Percentiles rank a stretch among this genome's conserved stretches.
These are phyloP conservation scores for Chaetomium fimeti DNA, from an alignment of 495 filamentous ascomycete genomes.

Conservation along the genomic window DNA sequence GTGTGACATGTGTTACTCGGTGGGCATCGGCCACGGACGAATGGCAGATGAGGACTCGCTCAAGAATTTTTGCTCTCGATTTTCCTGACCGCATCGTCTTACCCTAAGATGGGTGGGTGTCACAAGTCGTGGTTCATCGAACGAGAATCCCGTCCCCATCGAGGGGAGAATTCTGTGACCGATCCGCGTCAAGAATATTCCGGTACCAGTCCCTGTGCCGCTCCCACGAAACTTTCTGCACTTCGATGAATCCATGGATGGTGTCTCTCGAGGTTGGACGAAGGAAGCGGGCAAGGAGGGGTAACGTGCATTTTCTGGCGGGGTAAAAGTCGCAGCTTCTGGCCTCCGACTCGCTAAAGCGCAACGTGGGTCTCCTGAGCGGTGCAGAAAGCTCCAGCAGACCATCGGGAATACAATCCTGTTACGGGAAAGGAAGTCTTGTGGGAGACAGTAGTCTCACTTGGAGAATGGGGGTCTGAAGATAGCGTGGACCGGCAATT, in stretches of 20 bases:
- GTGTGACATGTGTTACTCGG: constrained; percentile 1
- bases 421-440: neutral
- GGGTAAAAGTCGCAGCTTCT: constrained; percentile 13
- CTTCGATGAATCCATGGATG: neutral
- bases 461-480: neutral
- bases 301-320: constrained; percentile 10
- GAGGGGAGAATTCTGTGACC: neutral
- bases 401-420: constrained; percentile 10
- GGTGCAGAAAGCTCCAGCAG: constrained; percentile 2
- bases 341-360: constrained; percentile 16
- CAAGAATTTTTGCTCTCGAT: neutral
- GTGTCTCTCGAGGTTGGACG: neutral
- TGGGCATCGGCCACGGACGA: constrained; percentile 8
- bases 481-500: neutral
- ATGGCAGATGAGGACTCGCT: neutral
- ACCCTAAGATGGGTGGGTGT: neutral
- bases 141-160: neutral
- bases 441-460: neutral
- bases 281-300: constrained; percentile 13
- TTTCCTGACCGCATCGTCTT: neutral
- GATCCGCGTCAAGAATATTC: constrained; percentile 1
- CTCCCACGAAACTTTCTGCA: neutral
- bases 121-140: too few species aligned
- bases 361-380: constrained; percentile 15
- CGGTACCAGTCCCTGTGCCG: neutral